Conservation (phyloP, 1,139 yeast genomes). For the Scheffersomyces insectosa region DNA sequence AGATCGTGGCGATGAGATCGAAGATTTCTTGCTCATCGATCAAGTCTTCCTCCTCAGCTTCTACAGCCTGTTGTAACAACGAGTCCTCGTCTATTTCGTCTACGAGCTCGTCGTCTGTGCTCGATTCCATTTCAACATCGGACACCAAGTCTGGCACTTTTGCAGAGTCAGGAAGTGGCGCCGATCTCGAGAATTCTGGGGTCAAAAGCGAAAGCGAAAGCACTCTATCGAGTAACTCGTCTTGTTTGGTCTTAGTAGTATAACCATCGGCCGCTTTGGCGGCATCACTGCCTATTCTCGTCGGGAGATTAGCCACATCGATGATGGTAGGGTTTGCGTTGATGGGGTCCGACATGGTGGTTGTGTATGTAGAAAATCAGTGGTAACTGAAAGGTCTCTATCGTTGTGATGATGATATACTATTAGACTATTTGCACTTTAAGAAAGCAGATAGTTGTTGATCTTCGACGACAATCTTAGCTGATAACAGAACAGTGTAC, state of each 20-base stretch:
- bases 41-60: conserved; percentile 55
- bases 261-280: conserved; percentile 6
- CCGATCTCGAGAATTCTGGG: neutral
- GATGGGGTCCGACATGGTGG: conserved; percentile 65
- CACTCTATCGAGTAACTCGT: conserved; percentile 21
- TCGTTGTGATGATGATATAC: no score
- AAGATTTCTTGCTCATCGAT: conserved; percentile 67
- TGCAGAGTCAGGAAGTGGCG: neutral
- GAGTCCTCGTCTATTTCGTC: neutral
- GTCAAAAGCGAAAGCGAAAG: conserved; percentile 24
- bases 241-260: conserved; percentile 7
- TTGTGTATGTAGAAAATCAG: no score
- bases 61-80: conserved; percentile 16
- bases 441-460: no score
- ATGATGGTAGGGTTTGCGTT: conserved; percentile 91
- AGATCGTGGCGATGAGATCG: conserved; percentile 77
- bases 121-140: conserved; percentile 26
- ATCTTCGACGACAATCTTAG: no score
- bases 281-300: conserved; percentile 41
- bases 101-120: conserved; percentile 14
- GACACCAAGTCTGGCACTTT: conserved; percentile 26
- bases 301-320: conserved; percentile 76
- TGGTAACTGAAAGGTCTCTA: no score
- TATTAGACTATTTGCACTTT: neutral
- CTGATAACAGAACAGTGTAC: no score